Evolutionary conservation across 176 grass and related monocot genomes (phyloP), one percentile per base, ranked within the genome.

Genomic region (Miscanthus lutarioriparius): DNA sequence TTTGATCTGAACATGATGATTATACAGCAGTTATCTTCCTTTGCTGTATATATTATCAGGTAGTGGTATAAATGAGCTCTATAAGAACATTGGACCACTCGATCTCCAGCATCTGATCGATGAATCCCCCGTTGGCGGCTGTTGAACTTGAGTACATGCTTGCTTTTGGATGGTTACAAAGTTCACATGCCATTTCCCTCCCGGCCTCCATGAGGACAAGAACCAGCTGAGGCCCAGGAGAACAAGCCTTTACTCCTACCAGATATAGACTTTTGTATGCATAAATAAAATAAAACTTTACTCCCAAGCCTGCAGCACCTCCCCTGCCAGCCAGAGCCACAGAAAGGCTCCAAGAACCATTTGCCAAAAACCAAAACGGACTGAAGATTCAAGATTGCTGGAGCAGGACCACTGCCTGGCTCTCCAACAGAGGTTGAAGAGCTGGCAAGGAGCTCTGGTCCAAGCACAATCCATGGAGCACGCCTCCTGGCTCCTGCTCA

Each of bases 171-270:
- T 78, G 79, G 79, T 87, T 90, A 61, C 74, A 79, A 74, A 90
- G 80, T 75, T 90, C 88, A 90, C 88, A 86, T 90, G 88, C 61
- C 74, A 72, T 86, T 74, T 86, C 84, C 44, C 77, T 72, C 74
- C 74, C 5, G 11, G 79, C 32, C 71, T 67, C 25, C 27, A 5
- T 10, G 68, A 75, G 88, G 88, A 69, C 88, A 68, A 39, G 84
- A 89, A 82, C 54, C 32, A 44, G 72, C 76, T 86, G 78, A 75
- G 65, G 72, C 72, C 65, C 80, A 62, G 79, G 73, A 61, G 67
- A 74, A 74, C 27, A 74, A 86, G 84, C 80, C 67, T 90, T 86
- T 49, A 83, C 88, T 86, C 22, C 67, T 90, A 61, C 84, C 80
- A 75, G 10, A 79, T 63, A 80, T 75, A 83, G 88, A 86, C 41